Base-by-base conservation (phyloP, 257 asterid genomes). In the Cruciata laevipes region DNA sequence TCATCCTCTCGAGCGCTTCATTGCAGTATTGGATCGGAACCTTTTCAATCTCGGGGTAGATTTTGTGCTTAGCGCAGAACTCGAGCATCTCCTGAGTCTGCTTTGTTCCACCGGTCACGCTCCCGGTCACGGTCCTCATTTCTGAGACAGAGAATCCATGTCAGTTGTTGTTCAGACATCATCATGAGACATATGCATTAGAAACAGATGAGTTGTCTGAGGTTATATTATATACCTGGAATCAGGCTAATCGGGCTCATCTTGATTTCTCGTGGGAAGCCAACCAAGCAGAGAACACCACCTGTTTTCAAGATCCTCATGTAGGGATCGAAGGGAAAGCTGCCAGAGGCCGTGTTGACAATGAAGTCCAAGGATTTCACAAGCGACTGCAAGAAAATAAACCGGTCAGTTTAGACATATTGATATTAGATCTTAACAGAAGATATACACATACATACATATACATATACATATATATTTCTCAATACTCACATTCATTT, bases 181-280 rank as follows among this genome's bases (percentile, higher is more conserved):
- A 25, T 33, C 42, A 9, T 37, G 61, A 1, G 49, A 61, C 31
- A 47, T 47, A n/a, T 68, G 30, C 1, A 17, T 49, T 10, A 13
- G 8, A 55, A 32, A 20, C 18, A 3, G 79, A 89, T 37, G 42
- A 37, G 1, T 0, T 8, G 13, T 12, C 1, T 37, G 42, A 37
- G n/a, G n/a, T n/a, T n/a, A n/a, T 10, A 13, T 37, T 37, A 37
- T 37, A 1, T 37, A 37, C 98, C 97, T 57, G 77, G 27, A 64
- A 63, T 35, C 52, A 90, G 73, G 80, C 67, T 86, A 17, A 72
- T 77, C 0, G 96, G 96, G 63, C 57, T 76, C 65, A 88, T 82
- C 73, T 90, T 90, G 69, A 93, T 91, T 85, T 86, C 87, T 37
- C 81, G 84, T 1, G 97, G 99, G 74, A 88, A 84, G 59, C 99